Percentiles rank a stretch among this genome's conserved stretches.
Conservation (phyloP, 2,329 filamentous ascomycete species). For the Aureobasidium pullulans region DNA sequence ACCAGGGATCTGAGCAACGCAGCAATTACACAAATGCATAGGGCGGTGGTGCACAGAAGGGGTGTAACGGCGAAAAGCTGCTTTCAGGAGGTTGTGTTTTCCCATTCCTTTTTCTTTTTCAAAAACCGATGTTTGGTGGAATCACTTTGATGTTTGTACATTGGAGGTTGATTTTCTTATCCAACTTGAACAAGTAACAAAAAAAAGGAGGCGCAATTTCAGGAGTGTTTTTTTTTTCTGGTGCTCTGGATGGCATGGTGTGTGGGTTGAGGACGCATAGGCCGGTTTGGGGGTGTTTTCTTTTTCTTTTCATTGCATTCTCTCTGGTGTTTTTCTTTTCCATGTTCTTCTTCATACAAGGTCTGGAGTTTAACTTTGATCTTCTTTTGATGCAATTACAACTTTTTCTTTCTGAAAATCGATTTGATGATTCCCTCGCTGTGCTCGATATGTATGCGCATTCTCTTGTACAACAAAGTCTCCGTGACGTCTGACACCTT, state of each 20-base stretch:
- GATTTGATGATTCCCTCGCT: no score
- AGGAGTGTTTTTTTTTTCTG: background rate
- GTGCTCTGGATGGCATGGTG: background rate
- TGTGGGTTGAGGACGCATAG: background rate
- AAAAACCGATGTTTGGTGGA: background rate
- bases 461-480: no score
- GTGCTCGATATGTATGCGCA: no score
- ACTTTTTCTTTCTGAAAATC: no score
- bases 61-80: background rate
- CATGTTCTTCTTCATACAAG: background rate
- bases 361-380: background rate
- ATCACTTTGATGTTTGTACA: background rate
- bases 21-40: conserved; percentile 2
- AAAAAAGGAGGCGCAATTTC: background rate
- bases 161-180: background rate
- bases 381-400: no score
- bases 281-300: background rate
- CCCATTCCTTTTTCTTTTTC: background rate
- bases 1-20: conserved; percentile 1
- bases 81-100: background rate
- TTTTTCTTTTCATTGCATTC: background rate
- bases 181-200: background rate
- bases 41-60: background rate
- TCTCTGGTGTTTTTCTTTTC: background rate
- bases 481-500: no score